These are phyloP conservation scores for Protea cynaroides DNA, from an alignment of 164 flowering plant species.

Conservation along the genomic window DNA sequence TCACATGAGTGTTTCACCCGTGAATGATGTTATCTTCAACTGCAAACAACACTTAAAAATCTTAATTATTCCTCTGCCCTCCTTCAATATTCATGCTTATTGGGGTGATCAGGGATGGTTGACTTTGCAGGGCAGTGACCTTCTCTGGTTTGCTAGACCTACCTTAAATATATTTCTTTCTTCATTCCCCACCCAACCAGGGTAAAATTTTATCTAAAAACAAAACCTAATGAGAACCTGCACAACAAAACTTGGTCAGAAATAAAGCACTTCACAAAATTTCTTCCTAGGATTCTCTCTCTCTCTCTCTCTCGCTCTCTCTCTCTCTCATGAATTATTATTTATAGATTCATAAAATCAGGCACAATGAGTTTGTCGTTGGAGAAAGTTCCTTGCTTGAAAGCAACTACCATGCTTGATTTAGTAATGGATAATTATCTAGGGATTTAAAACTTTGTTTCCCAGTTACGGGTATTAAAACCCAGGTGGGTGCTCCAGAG, in stretches of 20 bases:
- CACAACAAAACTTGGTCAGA: constrained; percentile 9
- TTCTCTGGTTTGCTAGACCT: constrained; percentile 12
- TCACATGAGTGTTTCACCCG: constrained; percentile 32
- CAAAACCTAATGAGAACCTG: background rate
- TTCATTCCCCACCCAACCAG: background rate
- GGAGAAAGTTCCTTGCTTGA: constrained; percentile 15
- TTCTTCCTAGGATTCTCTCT: background rate
- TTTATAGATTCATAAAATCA: constrained; percentile 12
- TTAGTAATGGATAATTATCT: background rate
- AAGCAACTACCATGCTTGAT: constrained; percentile 27
- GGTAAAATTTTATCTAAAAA: too few species aligned
- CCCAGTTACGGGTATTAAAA: constrained; percentile 5
- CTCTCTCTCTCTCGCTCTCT: constrained; percentile 17
- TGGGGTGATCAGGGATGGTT: constrained; percentile 8
- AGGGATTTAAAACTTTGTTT: background rate
- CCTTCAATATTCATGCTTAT: constrained; percentile 19
- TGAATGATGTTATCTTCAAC: constrained; percentile 39
- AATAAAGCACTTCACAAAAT: constrained; percentile 11
- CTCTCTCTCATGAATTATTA: constrained; percentile 1
- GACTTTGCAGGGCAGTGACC: constrained; percentile 20
- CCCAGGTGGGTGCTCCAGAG: background rate
- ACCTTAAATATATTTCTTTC: background rate
- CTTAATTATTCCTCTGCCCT: constrained; percentile 24
- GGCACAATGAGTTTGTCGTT: constrained; percentile 28
- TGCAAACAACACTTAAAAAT: constrained; percentile 34